Evolutionary conservation across 176 grass and related monocot species (phyloP).

Genomic region (Triticum turgidum): DNA sequence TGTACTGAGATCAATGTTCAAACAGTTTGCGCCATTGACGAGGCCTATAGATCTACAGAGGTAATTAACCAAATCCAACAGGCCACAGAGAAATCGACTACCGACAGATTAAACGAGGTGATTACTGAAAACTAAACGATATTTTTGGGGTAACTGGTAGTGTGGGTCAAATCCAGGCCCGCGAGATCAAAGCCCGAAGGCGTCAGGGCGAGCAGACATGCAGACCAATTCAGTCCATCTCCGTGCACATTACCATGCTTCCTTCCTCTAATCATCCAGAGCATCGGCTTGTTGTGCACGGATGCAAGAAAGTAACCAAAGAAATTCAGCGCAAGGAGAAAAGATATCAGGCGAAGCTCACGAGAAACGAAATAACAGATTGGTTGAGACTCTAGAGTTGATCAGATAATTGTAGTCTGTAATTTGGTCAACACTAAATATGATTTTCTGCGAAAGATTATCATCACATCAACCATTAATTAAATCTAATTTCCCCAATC

Average conservation of each 20-base stretch:
- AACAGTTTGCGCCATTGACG: too few species aligned
- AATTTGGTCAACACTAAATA: slow-evolving; percentile 23
- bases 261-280: slow-evolving; percentile 52
- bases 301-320: accelerated
- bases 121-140: not conserved
- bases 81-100: too few species aligned
- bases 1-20: too few species aligned
- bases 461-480: slow-evolving; percentile 46
- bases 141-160: not conserved
- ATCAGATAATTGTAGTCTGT: slow-evolving; percentile 90
- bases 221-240: slow-evolving; percentile 41
- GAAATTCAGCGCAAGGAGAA: accelerated
- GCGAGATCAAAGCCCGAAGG: slow-evolving; percentile 59
- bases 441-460: slow-evolving; percentile 34
- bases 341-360: not conserved
- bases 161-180: slow-evolving; percentile 68
- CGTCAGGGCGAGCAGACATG: slow-evolving; percentile 75
- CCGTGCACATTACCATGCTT: slow-evolving; percentile 70
- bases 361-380: not conserved
- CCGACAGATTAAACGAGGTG: not conserved
- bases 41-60: too few species aligned
- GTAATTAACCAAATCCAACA: too few species aligned
- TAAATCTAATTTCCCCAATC: not conserved
- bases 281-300: slow-evolving; percentile 75
- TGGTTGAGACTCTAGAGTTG: not conserved